Evolutionary conservation across 768 basidiomycete genomes (phyloP), one percentile per base, ranked within the genome.

Genomic region (Lyophyllum semitale): DNA sequence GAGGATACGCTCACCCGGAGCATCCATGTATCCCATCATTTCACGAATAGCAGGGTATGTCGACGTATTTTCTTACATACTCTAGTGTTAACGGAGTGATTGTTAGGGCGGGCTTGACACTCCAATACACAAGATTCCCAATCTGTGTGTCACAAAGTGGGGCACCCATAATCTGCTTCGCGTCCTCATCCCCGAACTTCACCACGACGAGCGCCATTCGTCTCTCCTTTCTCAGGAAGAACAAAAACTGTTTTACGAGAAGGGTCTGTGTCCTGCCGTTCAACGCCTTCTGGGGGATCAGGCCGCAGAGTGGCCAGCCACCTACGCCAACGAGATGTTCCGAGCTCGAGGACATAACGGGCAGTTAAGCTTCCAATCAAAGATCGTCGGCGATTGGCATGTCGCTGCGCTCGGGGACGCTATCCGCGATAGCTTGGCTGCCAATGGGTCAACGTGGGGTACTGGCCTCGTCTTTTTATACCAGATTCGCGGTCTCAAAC

Each of bases 121-220:
- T 2, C 40, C 40, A 4, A 8, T 53, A 15, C 57, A 58, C 22
- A 32, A 48, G 37, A 33, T 54, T 17, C 53, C 44, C 11, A 58
- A 58, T 15, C 37, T 38, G 5, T 38, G 37, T n/a, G 2, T 38
- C 37, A n/a, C n/a, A 4, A 38, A 38, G 37, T 38, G 37, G 37
- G 37, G 17, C n/a, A 38, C n/a, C 17, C 37, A 38, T 18, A 38
- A 38, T 15, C 1, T 18, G 4, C 9, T 38, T 15, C 37, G 37
- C 17, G 37, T 38, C 5, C 17, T 38, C 4, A n/a, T 38, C n/a
- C 37, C 37, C 37, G 37, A 38, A 9, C 37, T 38, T n/a, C 15
- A 38, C 37, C 37, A 38, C 37, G 37, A 38, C 11, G 4, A 38
- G 2, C 37, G 37, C 13, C 17, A 9, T 9, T 38, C 37, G 17